Evolutionary conservation across 306 rosid genomes (phyloP).

Genomic region (Vigna trinervia): DNA sequence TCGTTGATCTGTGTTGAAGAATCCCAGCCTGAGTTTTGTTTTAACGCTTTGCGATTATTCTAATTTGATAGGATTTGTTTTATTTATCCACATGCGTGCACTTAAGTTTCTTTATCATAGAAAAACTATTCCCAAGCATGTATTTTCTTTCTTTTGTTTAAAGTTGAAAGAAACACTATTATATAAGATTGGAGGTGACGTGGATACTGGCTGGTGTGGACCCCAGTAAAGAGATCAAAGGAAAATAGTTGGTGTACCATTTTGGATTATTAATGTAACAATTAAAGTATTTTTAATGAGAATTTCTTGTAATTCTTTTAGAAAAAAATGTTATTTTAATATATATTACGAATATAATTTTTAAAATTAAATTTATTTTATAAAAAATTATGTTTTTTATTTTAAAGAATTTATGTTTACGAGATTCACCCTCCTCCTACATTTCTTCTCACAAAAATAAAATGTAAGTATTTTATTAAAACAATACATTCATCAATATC

Average conservation of each 20-base stretch:
- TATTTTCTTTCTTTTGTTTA: neutral
- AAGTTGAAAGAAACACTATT: neutral
- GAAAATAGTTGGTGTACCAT: neutral
- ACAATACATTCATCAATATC: neutral
- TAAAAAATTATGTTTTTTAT: no score
- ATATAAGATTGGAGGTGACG: constrained; percentile 41
- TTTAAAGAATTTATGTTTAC: no score
- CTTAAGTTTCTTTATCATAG: neutral
- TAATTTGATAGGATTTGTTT: neutral
- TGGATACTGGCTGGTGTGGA: constrained; percentile 34
- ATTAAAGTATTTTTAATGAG: constrained; percentile 11
- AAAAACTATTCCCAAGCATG: neutral
- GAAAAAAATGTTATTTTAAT: no score
- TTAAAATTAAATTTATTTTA: no score
- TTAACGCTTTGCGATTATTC: constrained; percentile 57
- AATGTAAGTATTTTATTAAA: neutral
- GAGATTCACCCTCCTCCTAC: neutral
- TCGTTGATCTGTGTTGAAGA: constrained; percentile 32
- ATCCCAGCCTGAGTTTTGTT: constrained; percentile 48
- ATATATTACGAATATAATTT: no score
- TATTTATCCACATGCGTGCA: neutral
- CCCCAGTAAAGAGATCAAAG: constrained; percentile 13
- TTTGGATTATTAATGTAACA: no score
- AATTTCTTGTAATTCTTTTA: no score
- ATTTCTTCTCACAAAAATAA: neutral